Evolutionary conservation across 2,329 filamentous ascomycete species (phyloP).

Genomic region (Colletotrichum sojae): DNA sequence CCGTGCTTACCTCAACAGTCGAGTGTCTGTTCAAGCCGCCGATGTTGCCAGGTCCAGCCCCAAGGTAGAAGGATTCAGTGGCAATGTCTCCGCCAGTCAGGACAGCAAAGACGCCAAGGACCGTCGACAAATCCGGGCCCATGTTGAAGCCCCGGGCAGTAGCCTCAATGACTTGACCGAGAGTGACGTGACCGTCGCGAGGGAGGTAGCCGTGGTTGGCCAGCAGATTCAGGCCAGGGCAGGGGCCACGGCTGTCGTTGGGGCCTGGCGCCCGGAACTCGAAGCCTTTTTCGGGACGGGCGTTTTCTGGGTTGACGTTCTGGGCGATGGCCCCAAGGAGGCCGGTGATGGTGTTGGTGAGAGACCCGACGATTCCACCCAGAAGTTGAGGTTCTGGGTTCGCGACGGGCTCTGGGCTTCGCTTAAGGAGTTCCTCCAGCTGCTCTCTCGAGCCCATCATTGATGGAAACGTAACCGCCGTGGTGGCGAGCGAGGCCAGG

Average conservation of each 20-base stretch:
- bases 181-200: conserved; percentile 50
- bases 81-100: conserved; percentile 11
- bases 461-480: conserved; percentile 27
- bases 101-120: conserved; percentile 27
- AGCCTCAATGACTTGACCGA: conserved; percentile 33
- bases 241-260: conserved; percentile 46
- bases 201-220: conserved; percentile 61
- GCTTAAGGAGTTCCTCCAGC: conserved; percentile 19
- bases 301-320: conserved; percentile 22
- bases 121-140: conserved; percentile 12
- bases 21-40: conserved; percentile 36
- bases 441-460: conserved; percentile 14
- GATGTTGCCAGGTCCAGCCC: conserved; percentile 23
- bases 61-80: conserved; percentile 31
- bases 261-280: conserved; percentile 20
- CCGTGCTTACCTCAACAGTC: conserved; percentile 25
- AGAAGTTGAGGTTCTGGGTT: conserved; percentile 24
- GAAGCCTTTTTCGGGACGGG: conserved; percentile 29
- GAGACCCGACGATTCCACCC: not conserved
- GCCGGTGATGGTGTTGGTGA: conserved; percentile 22
- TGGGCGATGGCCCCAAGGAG: conserved; percentile 32
- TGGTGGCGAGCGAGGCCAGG: conserved; percentile 13
- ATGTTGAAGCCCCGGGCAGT: conserved; percentile 34
- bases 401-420: conserved; percentile 19
- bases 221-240: conserved; percentile 60